phyloP scores from a whole-genome alignment of 2,329 filamentous ascomycete species.

The Monilinia fructigena region DNA sequence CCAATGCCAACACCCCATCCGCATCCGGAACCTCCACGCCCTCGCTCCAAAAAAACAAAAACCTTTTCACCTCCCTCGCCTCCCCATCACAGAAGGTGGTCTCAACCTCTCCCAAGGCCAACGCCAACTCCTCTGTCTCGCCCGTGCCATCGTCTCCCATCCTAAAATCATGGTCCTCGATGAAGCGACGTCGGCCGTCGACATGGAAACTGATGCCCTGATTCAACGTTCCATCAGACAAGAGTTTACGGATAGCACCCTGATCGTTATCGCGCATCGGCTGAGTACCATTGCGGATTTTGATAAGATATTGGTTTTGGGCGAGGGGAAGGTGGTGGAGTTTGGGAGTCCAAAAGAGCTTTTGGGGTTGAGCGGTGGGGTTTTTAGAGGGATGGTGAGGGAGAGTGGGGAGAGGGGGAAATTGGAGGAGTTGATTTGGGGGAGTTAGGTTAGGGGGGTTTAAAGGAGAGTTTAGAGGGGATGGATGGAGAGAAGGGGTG shows the following conservation, averaged over 20 bases:
- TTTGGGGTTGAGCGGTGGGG: slow-evolving; percentile 47
- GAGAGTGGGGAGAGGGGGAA: slow-evolving; percentile 56
- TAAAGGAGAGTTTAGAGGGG: no score
- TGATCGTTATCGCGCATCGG: slow-evolving; percentile 74
- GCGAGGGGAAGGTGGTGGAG: slow-evolving; percentile 65
- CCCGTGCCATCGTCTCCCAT: slow-evolving; percentile 67
- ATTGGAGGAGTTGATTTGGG: slow-evolving; percentile 30
- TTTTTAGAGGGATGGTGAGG: slow-evolving; percentile 64
- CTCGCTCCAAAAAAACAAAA: slow-evolving; percentile 51
- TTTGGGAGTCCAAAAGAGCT: slow-evolving; percentile 64
- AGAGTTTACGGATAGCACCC: slow-evolving; percentile 66
- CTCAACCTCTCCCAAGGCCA: slow-evolving; percentile 75
- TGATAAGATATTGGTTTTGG: slow-evolving; percentile 69
- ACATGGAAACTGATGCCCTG: slow-evolving; percentile 71
- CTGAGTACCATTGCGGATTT: slow-evolving; percentile 76
- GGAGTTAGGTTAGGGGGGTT: background rate
- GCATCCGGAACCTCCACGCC: slow-evolving; percentile 40
- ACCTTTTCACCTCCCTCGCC: slow-evolving; percentile 62
- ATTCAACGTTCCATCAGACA: slow-evolving; percentile 73
- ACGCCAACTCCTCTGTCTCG: slow-evolving; percentile 72
- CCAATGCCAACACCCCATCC: slow-evolving; percentile 39
- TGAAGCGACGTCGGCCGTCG: slow-evolving; percentile 75
- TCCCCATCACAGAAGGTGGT: slow-evolving; percentile 69
- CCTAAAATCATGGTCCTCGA: slow-evolving; percentile 79
- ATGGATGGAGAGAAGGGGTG: no score